A percentile compares a stretch with the other conserved stretches of the same genome.
Evolutionary conservation across 352 stramenopile genomes (phyloP).

Genomic region (Globisporangium polare): DNA sequence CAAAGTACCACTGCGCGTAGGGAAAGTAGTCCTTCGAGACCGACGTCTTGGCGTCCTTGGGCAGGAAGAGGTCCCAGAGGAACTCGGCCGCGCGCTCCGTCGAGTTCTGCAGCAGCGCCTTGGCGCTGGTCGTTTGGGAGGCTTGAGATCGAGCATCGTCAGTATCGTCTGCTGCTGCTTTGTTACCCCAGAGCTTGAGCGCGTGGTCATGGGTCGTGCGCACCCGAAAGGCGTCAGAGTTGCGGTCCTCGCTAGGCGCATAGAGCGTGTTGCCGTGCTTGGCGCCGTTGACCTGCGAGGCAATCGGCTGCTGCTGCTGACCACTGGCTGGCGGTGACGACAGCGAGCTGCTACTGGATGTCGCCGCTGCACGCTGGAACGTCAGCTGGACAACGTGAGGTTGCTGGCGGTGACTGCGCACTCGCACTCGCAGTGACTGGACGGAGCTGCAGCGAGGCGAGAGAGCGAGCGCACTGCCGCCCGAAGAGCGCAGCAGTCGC

Average conservation of each 20-base stretch:
- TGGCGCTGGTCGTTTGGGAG: background rate
- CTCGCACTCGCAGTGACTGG: background rate
- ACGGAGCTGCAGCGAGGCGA: background rate
- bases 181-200: constrained; percentile 23
- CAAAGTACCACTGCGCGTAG: constrained; percentile 88
- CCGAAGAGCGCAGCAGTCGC: background rate
- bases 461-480: background rate
- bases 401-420: background rate
- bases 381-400: background rate
- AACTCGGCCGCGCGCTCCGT: constrained; percentile 40
- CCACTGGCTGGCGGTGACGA: background rate
- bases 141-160: background rate
- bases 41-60: constrained; percentile 80
- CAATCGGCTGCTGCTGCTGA: constrained; percentile 16
- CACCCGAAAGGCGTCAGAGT: constrained; percentile 18
- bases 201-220: constrained; percentile 34
- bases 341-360: background rate
- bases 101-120: constrained; percentile 22
- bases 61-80: constrained; percentile 85
- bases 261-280: constrained; percentile 35
- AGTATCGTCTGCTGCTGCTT: constrained; percentile 4
- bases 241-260: constrained; percentile 4
- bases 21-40: constrained; percentile 83
- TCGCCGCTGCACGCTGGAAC: constrained; percentile 1
- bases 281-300: constrained; percentile 33